Conservation (phyloP, 2,329 filamentous ascomycete species). For the Xylariomycetidae sp. region DNA sequence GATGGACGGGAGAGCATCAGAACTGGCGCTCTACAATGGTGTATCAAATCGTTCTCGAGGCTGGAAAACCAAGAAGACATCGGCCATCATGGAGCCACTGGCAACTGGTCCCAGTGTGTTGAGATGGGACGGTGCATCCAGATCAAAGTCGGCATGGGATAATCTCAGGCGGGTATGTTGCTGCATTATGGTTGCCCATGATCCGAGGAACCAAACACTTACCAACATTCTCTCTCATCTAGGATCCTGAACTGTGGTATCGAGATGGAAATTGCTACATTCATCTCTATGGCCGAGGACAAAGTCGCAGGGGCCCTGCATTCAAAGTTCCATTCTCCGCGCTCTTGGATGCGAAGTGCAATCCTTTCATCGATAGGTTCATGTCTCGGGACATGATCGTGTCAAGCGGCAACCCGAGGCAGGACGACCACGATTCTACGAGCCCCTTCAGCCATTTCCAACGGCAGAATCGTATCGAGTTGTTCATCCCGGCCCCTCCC, state of each 20-base stretch:
- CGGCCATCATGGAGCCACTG: conserved; percentile 24
- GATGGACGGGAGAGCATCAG: no score
- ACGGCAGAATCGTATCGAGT: conserved; percentile 47
- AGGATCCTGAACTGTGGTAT: conserved; percentile 70
- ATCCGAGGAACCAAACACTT: no score
- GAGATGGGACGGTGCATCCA: conserved; percentile 46
- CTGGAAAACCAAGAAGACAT: conserved; percentile 30
- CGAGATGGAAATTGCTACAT: conserved; percentile 63
- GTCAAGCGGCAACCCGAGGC: conserved; percentile 4
- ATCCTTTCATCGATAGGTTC: conserved; percentile 52
- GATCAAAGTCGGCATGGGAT: conserved; percentile 39
- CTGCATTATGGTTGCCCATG: not conserved
- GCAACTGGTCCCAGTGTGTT: conserved; percentile 29
- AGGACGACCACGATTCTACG: conserved; percentile 25
- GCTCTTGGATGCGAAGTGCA: conserved; percentile 53
- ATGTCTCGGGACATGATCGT: conserved; percentile 28
- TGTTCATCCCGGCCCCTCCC: conserved; percentile 64
- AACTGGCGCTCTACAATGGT: conserved; percentile 26
- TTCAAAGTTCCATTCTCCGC: conserved; percentile 58
- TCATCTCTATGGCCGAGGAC: conserved; percentile 60
- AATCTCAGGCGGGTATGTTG: conserved; percentile 39
- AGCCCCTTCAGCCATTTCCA: conserved; percentile 23
- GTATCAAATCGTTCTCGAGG: conserved; percentile 27
- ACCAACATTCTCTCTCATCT: no score
- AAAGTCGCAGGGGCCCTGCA: conserved; percentile 59